A percentile compares a stretch with the other conserved stretches of the same genome.
Conservation (phyloP, 768 basidiomycete genomes). For the Trametes cubensis region DNA sequence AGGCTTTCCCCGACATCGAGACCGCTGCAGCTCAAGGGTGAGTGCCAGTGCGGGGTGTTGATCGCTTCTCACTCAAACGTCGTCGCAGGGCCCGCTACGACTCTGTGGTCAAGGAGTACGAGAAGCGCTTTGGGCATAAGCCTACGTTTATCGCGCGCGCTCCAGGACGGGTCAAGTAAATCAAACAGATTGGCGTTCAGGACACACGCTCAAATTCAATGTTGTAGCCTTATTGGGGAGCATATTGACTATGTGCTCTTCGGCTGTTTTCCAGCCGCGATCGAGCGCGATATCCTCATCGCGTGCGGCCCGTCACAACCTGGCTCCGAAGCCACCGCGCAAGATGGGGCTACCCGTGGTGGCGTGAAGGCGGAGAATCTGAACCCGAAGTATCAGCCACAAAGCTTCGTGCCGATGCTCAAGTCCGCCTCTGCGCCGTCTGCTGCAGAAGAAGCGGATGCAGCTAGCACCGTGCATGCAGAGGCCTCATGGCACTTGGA, state of each 20-base stretch:
- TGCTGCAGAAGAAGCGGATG: constrained; percentile 37
- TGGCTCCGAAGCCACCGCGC: constrained; percentile 29
- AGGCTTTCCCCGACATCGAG: constrained; percentile 56
- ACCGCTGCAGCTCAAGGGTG: constrained; percentile 57
- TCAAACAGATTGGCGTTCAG: not conserved
- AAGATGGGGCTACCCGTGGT: constrained; percentile 44
- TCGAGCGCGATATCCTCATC: constrained; percentile 83
- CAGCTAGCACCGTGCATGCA: constrained; percentile 39
- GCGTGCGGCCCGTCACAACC: constrained; percentile 56
- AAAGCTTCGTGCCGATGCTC: constrained; percentile 58
- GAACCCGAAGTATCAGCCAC: constrained; percentile 58
- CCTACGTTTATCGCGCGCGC: constrained; percentile 75
- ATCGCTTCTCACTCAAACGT: not conserved
- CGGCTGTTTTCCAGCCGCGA: constrained; percentile 82
- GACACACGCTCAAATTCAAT: not conserved
- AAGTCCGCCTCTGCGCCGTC: constrained; percentile 28
- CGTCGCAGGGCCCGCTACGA: constrained; percentile 55
- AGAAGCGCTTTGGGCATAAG: constrained; percentile 61
- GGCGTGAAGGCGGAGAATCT: constrained; percentile 66
- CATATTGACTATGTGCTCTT: constrained; percentile 86
- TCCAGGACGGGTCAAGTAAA: constrained; percentile 80
- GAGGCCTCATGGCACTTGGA: constrained; percentile 69
- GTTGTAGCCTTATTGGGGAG: constrained; percentile 55
- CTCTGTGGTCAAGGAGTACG: constrained; percentile 61
- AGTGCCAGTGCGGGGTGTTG: constrained; percentile 14